Evolutionary conservation across 805 yeast species (phyloP).

Genomic region (Saccharomycopsis fermentans): DNA sequence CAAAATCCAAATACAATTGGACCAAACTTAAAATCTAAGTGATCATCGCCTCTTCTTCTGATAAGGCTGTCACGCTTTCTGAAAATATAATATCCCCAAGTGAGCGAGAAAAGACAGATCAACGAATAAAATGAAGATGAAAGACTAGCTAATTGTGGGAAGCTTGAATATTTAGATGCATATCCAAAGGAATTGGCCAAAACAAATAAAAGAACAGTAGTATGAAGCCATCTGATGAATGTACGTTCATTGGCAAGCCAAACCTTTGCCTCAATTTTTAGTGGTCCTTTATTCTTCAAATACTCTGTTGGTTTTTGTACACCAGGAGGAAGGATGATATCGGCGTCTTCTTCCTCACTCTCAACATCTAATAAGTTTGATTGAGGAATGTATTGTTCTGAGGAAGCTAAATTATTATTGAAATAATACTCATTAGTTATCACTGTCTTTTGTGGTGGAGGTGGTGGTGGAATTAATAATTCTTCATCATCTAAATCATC

Average conservation of each 20-base stretch:
- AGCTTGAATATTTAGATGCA: constrained; percentile 59
- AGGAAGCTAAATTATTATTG: neutral
- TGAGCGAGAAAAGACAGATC: constrained; percentile 70
- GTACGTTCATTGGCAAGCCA: constrained; percentile 99
- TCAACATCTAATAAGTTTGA: constrained; percentile 43
- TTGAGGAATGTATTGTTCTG: constrained; percentile 5
- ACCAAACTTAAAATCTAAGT: constrained; percentile 83
- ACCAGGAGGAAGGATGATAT: constrained; percentile 78
- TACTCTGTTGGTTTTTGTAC: constrained; percentile 71
- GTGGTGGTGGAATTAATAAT: neutral
- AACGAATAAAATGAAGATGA: constrained; percentile 75
- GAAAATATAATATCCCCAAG: constrained; percentile 84
- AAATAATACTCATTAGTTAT: constrained; percentile 1
- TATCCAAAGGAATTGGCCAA: constrained; percentile 77
- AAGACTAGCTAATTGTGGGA: constrained; percentile 49
- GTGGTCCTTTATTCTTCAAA: constrained; percentile 82
- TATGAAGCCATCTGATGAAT: constrained; percentile 89
- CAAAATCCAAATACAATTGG: constrained; percentile 73
- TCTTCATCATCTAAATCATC: constrained; percentile 3
- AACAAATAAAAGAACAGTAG: constrained; percentile 73
- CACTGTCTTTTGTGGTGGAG: neutral
- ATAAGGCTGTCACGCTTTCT: constrained; percentile 61
- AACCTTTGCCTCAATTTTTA: constrained; percentile 93
- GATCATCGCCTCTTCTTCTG: constrained; percentile 72
- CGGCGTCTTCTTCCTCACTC: constrained; percentile 88